These are phyloP conservation scores for Camellia oleifera DNA, from an alignment of 179 eudicot species.

Conservation along the genomic window DNA sequence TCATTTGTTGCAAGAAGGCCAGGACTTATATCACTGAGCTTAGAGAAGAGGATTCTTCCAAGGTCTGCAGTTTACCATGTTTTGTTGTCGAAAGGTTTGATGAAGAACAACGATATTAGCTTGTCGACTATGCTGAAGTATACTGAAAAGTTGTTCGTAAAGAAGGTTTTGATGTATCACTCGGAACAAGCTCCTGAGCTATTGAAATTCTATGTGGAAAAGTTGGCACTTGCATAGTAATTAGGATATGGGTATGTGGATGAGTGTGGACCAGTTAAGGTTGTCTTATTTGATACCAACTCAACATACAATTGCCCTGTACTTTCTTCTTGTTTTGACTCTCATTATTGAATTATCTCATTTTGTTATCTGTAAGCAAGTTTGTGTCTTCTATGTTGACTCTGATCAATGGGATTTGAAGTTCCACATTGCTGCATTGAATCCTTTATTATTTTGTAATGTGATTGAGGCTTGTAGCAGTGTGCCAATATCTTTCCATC, in stretches of 20 bases:
- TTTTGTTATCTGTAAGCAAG: background rate
- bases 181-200: slow-evolving; percentile 2
- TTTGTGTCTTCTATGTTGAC: background rate
- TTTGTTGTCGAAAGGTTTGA: slow-evolving; percentile 13
- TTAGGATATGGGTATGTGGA: background rate
- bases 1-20: background rate
- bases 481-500: background rate
- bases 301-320: background rate
- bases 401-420: background rate
- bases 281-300: background rate
- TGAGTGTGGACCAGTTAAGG: background rate
- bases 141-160: background rate
- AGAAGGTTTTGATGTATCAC: background rate
- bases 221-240: background rate
- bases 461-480: background rate
- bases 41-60: slow-evolving; percentile 28
- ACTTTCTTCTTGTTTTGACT: background rate
- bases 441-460: background rate
- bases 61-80: slow-evolving; percentile 18
- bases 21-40: slow-evolving; percentile 8
- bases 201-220: slow-evolving; percentile 1
- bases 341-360: background rate
- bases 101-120: slow-evolving; percentile 5
- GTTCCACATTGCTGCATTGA: background rate
- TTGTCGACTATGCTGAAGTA: background rate